Base-by-base conservation (phyloP, 495 filamentous ascomycete genomes). In the Astrothelium macrocarpum region DNA sequence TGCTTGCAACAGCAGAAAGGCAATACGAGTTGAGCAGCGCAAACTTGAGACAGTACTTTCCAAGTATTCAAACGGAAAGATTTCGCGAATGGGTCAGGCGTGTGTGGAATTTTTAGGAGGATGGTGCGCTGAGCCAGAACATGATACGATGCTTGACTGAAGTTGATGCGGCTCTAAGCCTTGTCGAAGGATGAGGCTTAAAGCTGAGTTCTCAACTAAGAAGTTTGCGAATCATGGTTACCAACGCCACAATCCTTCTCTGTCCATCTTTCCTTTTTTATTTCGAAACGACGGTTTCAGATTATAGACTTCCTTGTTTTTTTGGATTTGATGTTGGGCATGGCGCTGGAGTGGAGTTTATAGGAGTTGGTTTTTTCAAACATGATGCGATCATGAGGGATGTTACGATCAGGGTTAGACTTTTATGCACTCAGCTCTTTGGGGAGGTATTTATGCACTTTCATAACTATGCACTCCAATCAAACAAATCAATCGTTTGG, bases 1-100 rank as follows among this genome's bases (percentile, higher is more conserved):
- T 81, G 32, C 77, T 82, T 45, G 80, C 78, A 28, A 82, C 80
- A 1, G 71, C 77, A 45, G 73, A 79, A 65, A 74, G 78, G 1
- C 70, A 75, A 25, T 82, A 80, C 70, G 78, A 80, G 66, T 79
- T 78, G 60, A 61, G 68, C 0, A 59, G 71, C n/a, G 70, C 77
- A 14, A 79, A 73, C 66, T 74, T 81, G 49, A 80, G 80, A 59
- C 20, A 64, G 4, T 59, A 72, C 45, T 75, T 75, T 64, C 76
- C 78, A 28, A 71, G 75, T 53, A 64, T 81, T 20, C 66, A 62
- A 28, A 73, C 78, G 18, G 71, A 67, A n/a, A 53, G 65, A 9
- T 81, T 82, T 63, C 68, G 71, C 59, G 71, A 76, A 31, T 83
- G 80, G 80, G 71, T 77, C 61, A 31, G 56, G 0, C 59, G 64